Evolutionary conservation across 805 yeast species (phyloP).

Genomic region (Lachancea mirantina): DNA sequence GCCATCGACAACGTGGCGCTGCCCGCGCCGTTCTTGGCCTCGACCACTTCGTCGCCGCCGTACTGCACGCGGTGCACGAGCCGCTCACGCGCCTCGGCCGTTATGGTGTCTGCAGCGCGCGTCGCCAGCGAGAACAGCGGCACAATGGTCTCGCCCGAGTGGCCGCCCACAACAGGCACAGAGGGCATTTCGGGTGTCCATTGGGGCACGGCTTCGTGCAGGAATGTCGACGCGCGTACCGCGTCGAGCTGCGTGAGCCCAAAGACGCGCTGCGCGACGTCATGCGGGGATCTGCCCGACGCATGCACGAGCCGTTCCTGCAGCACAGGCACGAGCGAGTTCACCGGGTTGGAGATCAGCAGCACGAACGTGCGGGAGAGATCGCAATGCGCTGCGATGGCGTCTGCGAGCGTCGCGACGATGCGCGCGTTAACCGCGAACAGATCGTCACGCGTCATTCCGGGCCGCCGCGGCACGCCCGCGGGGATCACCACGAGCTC

Average conservation of each 20-base stretch:
- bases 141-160: slow-evolving; percentile 90
- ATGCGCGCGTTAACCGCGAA: slow-evolving; percentile 80
- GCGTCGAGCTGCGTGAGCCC: slow-evolving; percentile 88
- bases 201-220: slow-evolving; percentile 46
- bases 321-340: slow-evolving; percentile 86
- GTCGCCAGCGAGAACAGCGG: slow-evolving; percentile 57
- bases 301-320: slow-evolving; percentile 54
- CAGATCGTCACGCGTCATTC: slow-evolving; percentile 88
- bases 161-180: slow-evolving; percentile 86
- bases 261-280: slow-evolving; percentile 50
- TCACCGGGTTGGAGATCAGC: slow-evolving; percentile 89
- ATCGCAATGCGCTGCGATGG: slow-evolving; percentile 56
- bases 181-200: slow-evolving; percentile 42
- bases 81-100: slow-evolving; percentile 3
- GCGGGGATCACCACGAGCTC: slow-evolving; percentile 50
- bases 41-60: slow-evolving; percentile 95
- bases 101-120: slow-evolving; percentile 4
- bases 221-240: slow-evolving; percentile 74
- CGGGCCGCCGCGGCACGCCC: slow-evolving; percentile 90
- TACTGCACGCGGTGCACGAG: slow-evolving; percentile 86
- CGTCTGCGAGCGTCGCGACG: slow-evolving; percentile 63
- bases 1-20: slow-evolving; percentile 97
- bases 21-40: slow-evolving; percentile 91
- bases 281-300: neutral
- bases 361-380: slow-evolving; percentile 66